Evolutionary conservation across 257 asterid species (phyloP), one percentile per base, ranked within the genome.

Genomic region (Salvia rosmarinus): DNA sequence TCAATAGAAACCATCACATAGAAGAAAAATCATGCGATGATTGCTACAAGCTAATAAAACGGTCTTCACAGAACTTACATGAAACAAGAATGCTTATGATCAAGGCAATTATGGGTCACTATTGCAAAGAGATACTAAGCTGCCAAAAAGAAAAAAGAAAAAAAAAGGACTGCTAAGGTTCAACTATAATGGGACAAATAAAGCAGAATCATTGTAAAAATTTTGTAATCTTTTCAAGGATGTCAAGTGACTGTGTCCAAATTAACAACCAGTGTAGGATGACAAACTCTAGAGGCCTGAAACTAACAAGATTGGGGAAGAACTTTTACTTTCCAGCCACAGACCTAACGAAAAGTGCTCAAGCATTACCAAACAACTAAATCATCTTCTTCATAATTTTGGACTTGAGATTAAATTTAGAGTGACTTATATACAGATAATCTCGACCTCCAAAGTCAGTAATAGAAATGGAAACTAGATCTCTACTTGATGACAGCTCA

Each of bases 11-110:
- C 50, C 50, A 28, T 54, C 7, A 30, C 68, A 75, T 11, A 32
- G 59, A 37, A 17, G 64, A 23, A 51, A 51, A 68, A 69, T n/a
- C 63, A 63, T 54, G 43, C 57, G n/a, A 52, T 60, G 19, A 17
- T 19, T 25, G 62, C 47, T 46, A 69, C 40, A 68, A 50, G 46
- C 61, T 65, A 64, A 67, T 55, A 57, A 60, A 28, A 42, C 4
- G 8, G 25, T 75, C 43, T 32, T 16, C 34, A 60, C 10, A 58
- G 49, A 35, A 13, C 17, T 43, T 55, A 4, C 17, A 32, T 28
- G 30, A 52, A 32, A 21, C 3, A 43, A 52, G 20, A 52, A 52
- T 54, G 39, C 20, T 52, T 42, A 52, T 14, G 46, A 44, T 32
- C 68, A 65, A 57, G 10, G 12, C 34, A 40, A 11, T 39, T 23